Base-by-base conservation (phyloP, 2,329 filamentous ascomycete species). In the Fusarium stilboides region DNA sequence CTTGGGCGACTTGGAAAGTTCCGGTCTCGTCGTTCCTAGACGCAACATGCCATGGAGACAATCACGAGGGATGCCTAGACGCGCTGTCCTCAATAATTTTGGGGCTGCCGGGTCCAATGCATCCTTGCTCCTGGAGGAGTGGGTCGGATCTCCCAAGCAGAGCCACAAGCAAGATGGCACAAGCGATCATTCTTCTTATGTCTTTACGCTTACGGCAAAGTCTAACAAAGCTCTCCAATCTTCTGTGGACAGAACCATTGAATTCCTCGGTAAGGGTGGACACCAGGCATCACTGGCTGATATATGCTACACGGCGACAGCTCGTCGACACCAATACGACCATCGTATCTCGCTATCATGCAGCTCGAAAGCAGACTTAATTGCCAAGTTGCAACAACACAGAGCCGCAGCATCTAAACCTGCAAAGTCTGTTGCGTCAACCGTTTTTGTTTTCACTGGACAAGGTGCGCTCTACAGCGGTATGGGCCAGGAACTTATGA, bases 11-110 rank as follows among this genome's bases (percentile, higher is more conserved):
- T 26, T 57, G 6, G 7, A 36, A 14, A 28, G 1, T 8, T 26
- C 22, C 4, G 37, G 45, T 6, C 9, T 57, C 4, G 14, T 50
- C 4, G 24, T 57, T 10, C 54, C 45, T 3, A 43, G 20, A 14
- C 9, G 6, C 1, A 57, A 51, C 1, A 14, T 31, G 6, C 17
- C 9, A 1, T 57, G 54, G 54, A n/a, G 7, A 1, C 24, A 7
- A 5, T 12, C 28, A 14, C 2, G 1, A 5, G 20, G 45, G 4
- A 8, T n/a, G 6, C 36, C 37, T 4, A 50, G 54, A 13, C 20
- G 54, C n/a, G 54, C 45, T 15, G 20, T 57, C 4, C 44, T 57
- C 17, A 57, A 57, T 17, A 57, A 57, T 8, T 57, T 57, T 36
- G 44, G 44, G 10, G 54, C 54, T 36, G 54, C 54, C 14, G 54